A percentile compares a stretch with the other conserved stretches of the same genome.
Evolutionary conservation across 345 rosid species (phyloP).

Genomic region (Bruguiera parviflora): DNA sequence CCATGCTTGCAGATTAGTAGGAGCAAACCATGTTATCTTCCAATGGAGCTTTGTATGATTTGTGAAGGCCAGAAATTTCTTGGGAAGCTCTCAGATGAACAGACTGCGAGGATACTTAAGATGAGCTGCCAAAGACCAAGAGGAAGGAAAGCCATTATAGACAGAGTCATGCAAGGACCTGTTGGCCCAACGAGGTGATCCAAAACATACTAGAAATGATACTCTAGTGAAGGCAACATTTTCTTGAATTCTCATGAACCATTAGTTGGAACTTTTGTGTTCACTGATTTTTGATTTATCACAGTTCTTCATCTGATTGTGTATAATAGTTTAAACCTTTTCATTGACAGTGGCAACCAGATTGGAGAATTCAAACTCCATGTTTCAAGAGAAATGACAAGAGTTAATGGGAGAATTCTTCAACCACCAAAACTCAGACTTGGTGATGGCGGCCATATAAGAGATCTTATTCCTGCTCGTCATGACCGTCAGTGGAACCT

Average conservation of each 20-base stretch:
- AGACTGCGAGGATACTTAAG: constrained; percentile 80
- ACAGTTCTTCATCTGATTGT: neutral
- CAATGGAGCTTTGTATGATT: constrained; percentile 93
- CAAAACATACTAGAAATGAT: neutral
- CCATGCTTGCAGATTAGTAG: constrained; percentile 92
- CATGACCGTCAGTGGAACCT: constrained; percentile 80
- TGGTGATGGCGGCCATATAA: constrained; percentile 57
- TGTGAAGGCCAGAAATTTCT: constrained; percentile 99
- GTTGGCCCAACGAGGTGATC: constrained; percentile 89
- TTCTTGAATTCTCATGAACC: neutral
- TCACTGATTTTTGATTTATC: neutral
- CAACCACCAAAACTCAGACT: constrained; percentile 94
- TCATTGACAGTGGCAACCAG: constrained; percentile 60
- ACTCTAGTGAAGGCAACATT: neutral
- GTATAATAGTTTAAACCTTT: constrained; percentile 16
- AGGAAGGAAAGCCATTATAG: constrained; percentile 73
- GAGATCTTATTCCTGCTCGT: constrained; percentile 58
- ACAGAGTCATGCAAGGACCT: constrained; percentile 73
- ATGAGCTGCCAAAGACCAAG: constrained; percentile 93
- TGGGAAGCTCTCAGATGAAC: constrained; percentile 95
- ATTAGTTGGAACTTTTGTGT: neutral
- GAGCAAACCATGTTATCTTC: constrained; percentile 91
- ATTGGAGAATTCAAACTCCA: constrained; percentile 69
- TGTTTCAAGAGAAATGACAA: constrained; percentile 78
- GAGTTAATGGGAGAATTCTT: constrained; percentile 76